Evolutionary conservation across 2,329 filamentous ascomycete species (phyloP), one percentile per base, ranked within the genome.

Genomic region (Sporothrix curviconia): DNA sequence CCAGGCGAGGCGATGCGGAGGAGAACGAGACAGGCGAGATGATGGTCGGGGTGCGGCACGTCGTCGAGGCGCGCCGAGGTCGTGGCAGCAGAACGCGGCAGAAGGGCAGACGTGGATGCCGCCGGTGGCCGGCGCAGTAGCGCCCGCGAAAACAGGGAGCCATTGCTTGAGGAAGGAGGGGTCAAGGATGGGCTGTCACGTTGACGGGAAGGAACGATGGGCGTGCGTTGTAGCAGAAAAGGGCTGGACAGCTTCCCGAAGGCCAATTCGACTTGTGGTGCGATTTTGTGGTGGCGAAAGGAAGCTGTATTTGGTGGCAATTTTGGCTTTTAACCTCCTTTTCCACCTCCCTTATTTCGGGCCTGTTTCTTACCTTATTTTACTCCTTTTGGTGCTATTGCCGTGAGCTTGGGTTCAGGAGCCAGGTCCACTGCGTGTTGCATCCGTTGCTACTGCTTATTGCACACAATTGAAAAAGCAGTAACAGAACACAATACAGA

Each of bases 101-200:
- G n/a, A 36, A 11, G 44, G 32, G 12, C 44, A 52, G 22, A 15
- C 42, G 25, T 19, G 7, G 49, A 22, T 14, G 50, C 50, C 4
- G 36, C 15, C 53, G 54, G 43, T 30, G 37, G 50, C 32, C 47
- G 58, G 49, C 58, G 59, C 40, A 56, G 47, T 9, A 56, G 43
- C 30, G 53, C 56, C 12, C 59, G 56, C 36, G 56, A 32, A 43
- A 60, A 47, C 32, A 58, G 17, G 42, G 52, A 54, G n/a, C 47
- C 58, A 60, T 60, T 36, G 43, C 30, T 34, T 8, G 7, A n/a
- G 39, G 17, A 15, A 28, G 24, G 32, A 28, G 32, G 30, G 32
- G 19, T 34, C 9, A 24, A 8, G 15, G 34, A 22, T 57, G 39
- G 32, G 24, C 6, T 15, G 36, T 15, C 15, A 15, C 7, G 37